Conservation (phyloP, 495 filamentous ascomycete genomes). For the Hypoxylon cercidicola region DNA sequence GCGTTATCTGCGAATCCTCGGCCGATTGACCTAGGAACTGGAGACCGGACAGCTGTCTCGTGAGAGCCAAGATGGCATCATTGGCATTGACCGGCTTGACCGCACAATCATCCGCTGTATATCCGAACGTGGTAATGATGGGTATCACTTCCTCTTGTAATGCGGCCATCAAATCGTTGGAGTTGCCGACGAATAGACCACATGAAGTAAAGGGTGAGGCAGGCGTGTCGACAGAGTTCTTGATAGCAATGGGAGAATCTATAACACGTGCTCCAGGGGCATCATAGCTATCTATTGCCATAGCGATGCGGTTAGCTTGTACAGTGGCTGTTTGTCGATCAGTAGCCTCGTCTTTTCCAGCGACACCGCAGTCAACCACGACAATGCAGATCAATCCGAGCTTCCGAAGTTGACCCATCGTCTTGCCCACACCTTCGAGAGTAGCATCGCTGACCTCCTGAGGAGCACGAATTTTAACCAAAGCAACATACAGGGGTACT, state of each 20-base stretch:
- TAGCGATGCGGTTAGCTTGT: constrained; percentile 79
- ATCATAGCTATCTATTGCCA: constrained; percentile 74
- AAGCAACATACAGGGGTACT: constrained; percentile 77
- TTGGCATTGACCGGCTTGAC: constrained; percentile 67
- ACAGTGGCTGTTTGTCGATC: constrained; percentile 53
- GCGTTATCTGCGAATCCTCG: constrained; percentile 57
- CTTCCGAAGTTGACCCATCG: constrained; percentile 80
- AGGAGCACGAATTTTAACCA: constrained; percentile 84
- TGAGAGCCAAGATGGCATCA: constrained; percentile 76
- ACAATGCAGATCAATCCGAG: constrained; percentile 85
- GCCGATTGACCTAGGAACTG: constrained; percentile 53
- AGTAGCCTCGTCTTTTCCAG: constrained; percentile 41
- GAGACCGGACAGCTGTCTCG: constrained; percentile 74
- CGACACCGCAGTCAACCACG: constrained; percentile 74
- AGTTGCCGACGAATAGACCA: constrained; percentile 53
- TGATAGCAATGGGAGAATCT: constrained; percentile 67
- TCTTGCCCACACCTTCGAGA: constrained; percentile 80
- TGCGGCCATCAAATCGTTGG: constrained; percentile 71
- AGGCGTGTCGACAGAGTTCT: constrained; percentile 12
- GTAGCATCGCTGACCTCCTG: constrained; percentile 73
- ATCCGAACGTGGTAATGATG: constrained; percentile 76
- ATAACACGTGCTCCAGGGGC: constrained; percentile 74
- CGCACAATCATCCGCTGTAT: constrained; percentile 66
- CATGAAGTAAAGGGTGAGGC: constrained; percentile 42
- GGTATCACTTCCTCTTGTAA: constrained; percentile 82